A percentile compares a stretch with the other conserved stretches of the same genome.
Evolutionary conservation across 805 yeast species (phyloP).

Genomic region (Maudiozyma serrabonitensis): DNA sequence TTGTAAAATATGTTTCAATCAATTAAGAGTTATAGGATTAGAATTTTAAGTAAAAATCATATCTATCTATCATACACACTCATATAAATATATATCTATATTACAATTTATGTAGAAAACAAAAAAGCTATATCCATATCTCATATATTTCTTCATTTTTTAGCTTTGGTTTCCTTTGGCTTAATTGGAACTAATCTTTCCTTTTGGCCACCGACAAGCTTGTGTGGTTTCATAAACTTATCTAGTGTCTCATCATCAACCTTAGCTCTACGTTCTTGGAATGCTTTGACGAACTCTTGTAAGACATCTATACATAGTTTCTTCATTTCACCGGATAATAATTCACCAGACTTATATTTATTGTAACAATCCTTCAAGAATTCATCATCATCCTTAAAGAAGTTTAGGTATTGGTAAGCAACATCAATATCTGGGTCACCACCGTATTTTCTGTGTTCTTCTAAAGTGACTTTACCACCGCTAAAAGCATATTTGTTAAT

Average conservation of each 20-base stretch:
- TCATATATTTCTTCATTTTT: constrained; percentile 1
- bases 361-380: constrained; percentile 52
- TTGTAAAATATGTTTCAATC: constrained; percentile 42
- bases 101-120: not conserved
- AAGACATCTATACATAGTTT: constrained; percentile 71
- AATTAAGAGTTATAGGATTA: not conserved
- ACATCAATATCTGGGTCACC: constrained; percentile 95
- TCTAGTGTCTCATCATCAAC: constrained; percentile 55
- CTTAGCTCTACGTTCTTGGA: constrained; percentile 67
- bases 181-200: constrained; percentile 68
- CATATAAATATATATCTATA: not conserved
- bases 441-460: constrained; percentile 83
- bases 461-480: constrained; percentile 82
- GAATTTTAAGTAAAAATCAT: no score
- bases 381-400: constrained; percentile 83
- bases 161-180: constrained; percentile 36
- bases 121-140: not conserved
- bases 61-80: not conserved
- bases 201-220: constrained; percentile 61
- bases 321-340: constrained; percentile 90
- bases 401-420: constrained; percentile 84
- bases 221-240: constrained; percentile 76
- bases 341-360: constrained; percentile 66
- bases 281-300: constrained; percentile 67
- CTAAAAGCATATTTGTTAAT: constrained; percentile 94